Evolutionary conservation across 2,329 filamentous ascomycete genomes (phyloP), one percentile per base, ranked within the genome.

Genomic region (Orbilia oligospora): DNA sequence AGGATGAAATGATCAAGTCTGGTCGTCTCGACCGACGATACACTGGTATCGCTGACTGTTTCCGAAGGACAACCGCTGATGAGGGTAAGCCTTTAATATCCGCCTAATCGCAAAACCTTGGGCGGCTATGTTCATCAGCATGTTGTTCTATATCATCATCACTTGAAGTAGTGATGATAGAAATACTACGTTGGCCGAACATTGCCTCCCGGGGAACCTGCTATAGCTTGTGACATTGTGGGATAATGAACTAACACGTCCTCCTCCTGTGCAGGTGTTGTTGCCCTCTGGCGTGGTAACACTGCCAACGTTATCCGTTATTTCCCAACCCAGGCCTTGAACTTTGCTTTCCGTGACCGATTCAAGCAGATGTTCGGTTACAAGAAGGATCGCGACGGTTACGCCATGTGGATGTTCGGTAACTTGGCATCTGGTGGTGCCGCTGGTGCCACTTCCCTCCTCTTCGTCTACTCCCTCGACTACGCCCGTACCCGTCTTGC

Each of bases 241-340:
- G 8, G 27, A 22, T n/a, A 24, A 36, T 24, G 14, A 69, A 51
- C 44, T 72, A 56, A 63, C 36, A 30, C 30, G 16, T 30, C 8
- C 20, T 51, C 24, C 30, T 49, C 64, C 36, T 20, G 27, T 64
- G 49, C 58, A 82, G 81, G 81, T 64, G 88, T 96, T 84, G 91
- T 96, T 87, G 91, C 95, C 82, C 90, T 99, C 85, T 99, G 96
- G 96, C 91, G 96, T 91, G 96, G 96, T 88, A 99, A 99, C 93
- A 99, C 96, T 86, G 96, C 96, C 93, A 99, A 99, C 92, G 96
- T 99, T 88, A 97, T 99, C 91, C 96, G 96, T 92, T 99, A 99
- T 90, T 99, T 99, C 93, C 96, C 96, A 84, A 99, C 96, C 87
- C 96, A 99, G 91, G 96, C 96, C 85, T 90, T 99, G 87, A 99